A percentile compares a stretch with the other conserved stretches of the same genome.
These are phyloP conservation scores for Hericium coralloides DNA, from an alignment of 768 basidiomycete species.

Conservation along the genomic window DNA sequence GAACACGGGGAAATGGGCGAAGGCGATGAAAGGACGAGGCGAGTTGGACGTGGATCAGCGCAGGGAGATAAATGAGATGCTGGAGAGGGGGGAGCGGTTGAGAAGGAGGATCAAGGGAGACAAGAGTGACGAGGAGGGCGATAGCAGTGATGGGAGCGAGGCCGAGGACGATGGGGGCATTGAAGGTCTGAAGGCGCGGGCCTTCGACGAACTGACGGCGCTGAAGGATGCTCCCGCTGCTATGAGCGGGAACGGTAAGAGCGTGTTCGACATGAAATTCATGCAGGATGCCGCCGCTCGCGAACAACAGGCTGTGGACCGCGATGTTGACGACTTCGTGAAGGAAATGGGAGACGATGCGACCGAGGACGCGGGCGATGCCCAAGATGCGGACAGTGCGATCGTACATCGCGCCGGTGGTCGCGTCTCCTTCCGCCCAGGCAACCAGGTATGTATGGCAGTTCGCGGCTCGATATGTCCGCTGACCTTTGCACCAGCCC, in stretches of 20 bases:
- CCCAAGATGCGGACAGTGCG: constrained; percentile 26
- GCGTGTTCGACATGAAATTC: constrained; percentile 94
- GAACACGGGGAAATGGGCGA: constrained; percentile 83
- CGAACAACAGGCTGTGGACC: constrained; percentile 45
- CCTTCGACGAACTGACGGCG: constrained; percentile 62
- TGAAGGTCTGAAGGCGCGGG: constrained; percentile 49
- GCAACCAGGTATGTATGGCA: constrained; percentile 14
- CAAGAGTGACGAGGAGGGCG: constrained; percentile 42
- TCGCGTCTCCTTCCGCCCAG: constrained; percentile 54
- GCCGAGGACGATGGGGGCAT: constrained; percentile 33
- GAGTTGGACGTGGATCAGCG: constrained; percentile 57
- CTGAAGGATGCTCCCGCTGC: constrained; percentile 19
- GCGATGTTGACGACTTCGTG: constrained; percentile 64
- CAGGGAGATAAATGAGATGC: constrained; percentile 76
- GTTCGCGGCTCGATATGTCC: not conserved
- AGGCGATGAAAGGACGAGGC: constrained; percentile 58
- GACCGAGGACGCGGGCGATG: constrained; percentile 23
- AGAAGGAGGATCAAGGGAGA: constrained; percentile 67
- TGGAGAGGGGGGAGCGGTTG: constrained; percentile 73
- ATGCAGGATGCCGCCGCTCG: constrained; percentile 89
- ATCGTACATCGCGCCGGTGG: constrained; percentile 56
- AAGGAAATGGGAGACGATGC: constrained; percentile 48
- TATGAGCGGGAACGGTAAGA: constrained; percentile 36
- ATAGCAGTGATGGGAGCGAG: constrained; percentile 35
- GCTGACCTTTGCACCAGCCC: constrained; percentile 3